Evolutionary conservation across 2,329 filamentous ascomycete genomes (phyloP).

Genomic region (Fusarium sp.): DNA sequence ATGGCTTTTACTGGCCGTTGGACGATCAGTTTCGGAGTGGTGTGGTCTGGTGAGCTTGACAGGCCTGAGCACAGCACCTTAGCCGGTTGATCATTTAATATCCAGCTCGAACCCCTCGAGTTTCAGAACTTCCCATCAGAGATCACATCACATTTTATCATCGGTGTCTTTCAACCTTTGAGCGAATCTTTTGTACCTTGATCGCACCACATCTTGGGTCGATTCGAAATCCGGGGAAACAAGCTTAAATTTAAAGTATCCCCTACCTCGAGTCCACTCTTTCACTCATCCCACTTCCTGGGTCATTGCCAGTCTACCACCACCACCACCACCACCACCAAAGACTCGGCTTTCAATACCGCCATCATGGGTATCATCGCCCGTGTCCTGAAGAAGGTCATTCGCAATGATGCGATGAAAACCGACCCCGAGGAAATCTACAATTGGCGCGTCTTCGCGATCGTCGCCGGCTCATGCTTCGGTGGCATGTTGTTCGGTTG

Average conservation of each 20-base stretch:
- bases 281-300: conserved; percentile 3
- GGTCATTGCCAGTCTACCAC: conserved; percentile 12
- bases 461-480: conserved; percentile 75
- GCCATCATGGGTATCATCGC: conserved; percentile 54
- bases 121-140: conserved; percentile 17
- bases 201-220: conserved; percentile 21
- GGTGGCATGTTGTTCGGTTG: conserved; percentile 69
- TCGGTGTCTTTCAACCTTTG: conserved; percentile 20
- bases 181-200: conserved; percentile 10
- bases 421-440: conserved; percentile 75
- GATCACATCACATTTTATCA: conserved; percentile 26
- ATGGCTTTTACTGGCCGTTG: conserved; percentile 24
- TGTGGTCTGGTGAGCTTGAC: conserved; percentile 28
- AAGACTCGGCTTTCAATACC: conserved; percentile 15
- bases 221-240: conserved; percentile 28
- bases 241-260: conserved; percentile 41
- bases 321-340: neutral
- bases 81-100: conserved; percentile 44
- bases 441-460: conserved; percentile 75
- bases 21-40: conserved; percentile 32
- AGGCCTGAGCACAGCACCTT: conserved; percentile 14
- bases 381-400: conserved; percentile 65
- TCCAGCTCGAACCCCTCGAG: conserved; percentile 37
- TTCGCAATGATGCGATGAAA: conserved; percentile 79
- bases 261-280: conserved; percentile 1